A percentile compares a stretch with the other conserved stretches of the same genome.
Conservation (phyloP, 306 rosid species). For the Cyclanthera cordifolia region DNA sequence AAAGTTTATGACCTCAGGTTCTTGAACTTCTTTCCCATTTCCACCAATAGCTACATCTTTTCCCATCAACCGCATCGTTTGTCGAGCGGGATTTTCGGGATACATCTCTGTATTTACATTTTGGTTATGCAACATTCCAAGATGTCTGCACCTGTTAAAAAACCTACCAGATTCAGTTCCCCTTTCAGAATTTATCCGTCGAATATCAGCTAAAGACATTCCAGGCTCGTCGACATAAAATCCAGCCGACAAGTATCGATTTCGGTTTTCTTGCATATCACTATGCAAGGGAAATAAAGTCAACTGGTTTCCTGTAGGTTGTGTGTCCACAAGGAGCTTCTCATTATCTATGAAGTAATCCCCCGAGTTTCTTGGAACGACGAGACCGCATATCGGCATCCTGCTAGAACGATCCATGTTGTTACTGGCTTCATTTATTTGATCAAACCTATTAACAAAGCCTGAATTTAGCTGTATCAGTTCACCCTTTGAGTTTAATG, state of each 20-base stretch:
- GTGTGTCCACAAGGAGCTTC: constrained; percentile 34
- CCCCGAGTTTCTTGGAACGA: constrained; percentile 23
- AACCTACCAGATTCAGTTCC: constrained; percentile 28
- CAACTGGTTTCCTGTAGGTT: constrained; percentile 29
- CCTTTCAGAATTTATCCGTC: constrained; percentile 29
- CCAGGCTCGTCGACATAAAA: constrained; percentile 39
- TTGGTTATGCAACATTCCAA: constrained; percentile 31
- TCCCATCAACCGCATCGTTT: constrained; percentile 97
- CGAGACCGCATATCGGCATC: constrained; percentile 25
- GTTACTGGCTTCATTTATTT: constrained; percentile 31
- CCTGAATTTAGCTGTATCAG: constrained; percentile 62
- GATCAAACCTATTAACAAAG: constrained; percentile 27
- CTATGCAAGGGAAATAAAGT: constrained; percentile 35
- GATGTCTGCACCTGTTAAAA: constrained; percentile 31
- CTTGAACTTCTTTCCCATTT: constrained; percentile 47
- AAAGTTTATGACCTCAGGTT: constrained; percentile 34
- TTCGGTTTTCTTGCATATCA: constrained; percentile 18
- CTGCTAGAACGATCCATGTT: constrained; percentile 26
- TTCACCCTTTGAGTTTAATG: constrained; percentile 91
- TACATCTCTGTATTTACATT: constrained; percentile 22
- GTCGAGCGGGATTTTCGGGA: constrained; percentile 45
- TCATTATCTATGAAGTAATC: constrained; percentile 30
- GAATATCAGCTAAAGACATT: constrained; percentile 31
- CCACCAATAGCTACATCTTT: constrained; percentile 90
- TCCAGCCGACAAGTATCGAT: constrained; percentile 39